These are phyloP conservation scores for Rhodotorula sp. DNA, from an alignment of 1,284 basidiomycete genomes.

Conservation along the genomic window DNA sequence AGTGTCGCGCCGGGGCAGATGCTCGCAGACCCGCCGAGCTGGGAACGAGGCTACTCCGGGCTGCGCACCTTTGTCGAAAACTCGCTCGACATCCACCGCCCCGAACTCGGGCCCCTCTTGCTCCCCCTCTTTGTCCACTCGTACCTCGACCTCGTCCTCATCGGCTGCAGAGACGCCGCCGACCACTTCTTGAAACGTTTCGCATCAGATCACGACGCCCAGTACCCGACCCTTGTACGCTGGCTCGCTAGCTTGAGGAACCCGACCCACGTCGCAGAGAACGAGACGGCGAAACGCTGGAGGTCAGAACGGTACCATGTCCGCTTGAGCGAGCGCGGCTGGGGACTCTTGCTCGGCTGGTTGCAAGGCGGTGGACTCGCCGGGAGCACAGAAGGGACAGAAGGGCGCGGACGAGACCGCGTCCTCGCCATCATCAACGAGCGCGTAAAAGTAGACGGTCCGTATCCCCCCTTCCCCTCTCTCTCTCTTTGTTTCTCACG, in stretches of 20 bases:
- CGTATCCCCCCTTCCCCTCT: slow-evolving; percentile 40
- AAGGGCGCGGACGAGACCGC: slow-evolving; percentile 64
- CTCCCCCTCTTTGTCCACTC: slow-evolving; percentile 98
- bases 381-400: slow-evolving; percentile 70
- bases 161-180: slow-evolving; percentile 77
- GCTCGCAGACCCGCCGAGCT: slow-evolving; percentile 36
- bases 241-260: slow-evolving; percentile 78
- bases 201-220: slow-evolving; percentile 41
- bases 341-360: slow-evolving; percentile 91
- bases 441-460: slow-evolving; percentile 85
- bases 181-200: slow-evolving; percentile 40
- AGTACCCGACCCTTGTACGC: slow-evolving; percentile 71
- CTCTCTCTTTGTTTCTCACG: background rate
- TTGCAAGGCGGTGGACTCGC: slow-evolving; percentile 81
- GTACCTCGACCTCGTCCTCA: slow-evolving; percentile 88
- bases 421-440: slow-evolving; percentile 94
- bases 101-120: slow-evolving; percentile 86
- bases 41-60: slow-evolving; percentile 54
- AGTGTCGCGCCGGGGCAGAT: slow-evolving; percentile 36
- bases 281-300: slow-evolving; percentile 76
- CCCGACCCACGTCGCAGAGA: slow-evolving; percentile 67
- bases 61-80: slow-evolving; percentile 56
- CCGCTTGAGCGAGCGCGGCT: slow-evolving; percentile 86
- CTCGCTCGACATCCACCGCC: slow-evolving; percentile 52
- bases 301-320: slow-evolving; percentile 86